Conservation (phyloP, 2,329 filamentous ascomycete genomes). For the Teratosphaeriaceae sp. region DNA sequence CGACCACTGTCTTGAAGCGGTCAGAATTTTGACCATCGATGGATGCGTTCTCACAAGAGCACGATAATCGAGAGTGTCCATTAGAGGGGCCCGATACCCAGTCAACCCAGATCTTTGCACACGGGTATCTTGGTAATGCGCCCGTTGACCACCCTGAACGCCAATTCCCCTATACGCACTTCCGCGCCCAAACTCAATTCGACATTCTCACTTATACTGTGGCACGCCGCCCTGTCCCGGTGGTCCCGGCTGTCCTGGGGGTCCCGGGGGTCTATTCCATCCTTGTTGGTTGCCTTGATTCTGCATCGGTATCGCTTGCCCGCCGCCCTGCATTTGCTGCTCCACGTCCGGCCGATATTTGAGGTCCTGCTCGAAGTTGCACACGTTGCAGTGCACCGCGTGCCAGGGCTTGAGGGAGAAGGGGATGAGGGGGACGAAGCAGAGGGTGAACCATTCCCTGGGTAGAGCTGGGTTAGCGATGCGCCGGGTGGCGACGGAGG, state of each 20-base stretch:
- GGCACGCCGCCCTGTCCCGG: conserved; percentile 9
- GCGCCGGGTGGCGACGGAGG: neutral
- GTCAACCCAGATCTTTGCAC: no score
- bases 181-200: neutral
- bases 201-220: conserved; percentile 12
- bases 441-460: conserved; percentile 41
- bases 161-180: neutral
- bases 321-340: conserved; percentile 26
- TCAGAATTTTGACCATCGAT: no score
- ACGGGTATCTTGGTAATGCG: neutral
- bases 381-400: conserved; percentile 67
- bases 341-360: conserved; percentile 36
- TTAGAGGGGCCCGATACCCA: no score
- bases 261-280: conserved; percentile 17
- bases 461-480: neutral
- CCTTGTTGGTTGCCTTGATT: conserved; percentile 20
- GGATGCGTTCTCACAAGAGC: no score
- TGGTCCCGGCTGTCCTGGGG: no score
- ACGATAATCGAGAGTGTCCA: no score
- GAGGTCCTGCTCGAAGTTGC: conserved; percentile 63
- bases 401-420: conserved; percentile 51
- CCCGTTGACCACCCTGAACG: neutral
- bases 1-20: no score
- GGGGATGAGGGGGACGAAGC: conserved; percentile 68
- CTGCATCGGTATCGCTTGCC: conserved; percentile 27